A percentile compares a stretch with the other conserved stretches of the same genome.
Evolutionary conservation across 257 asterid genomes (phyloP).

Genomic region (Coffea canephora): DNA sequence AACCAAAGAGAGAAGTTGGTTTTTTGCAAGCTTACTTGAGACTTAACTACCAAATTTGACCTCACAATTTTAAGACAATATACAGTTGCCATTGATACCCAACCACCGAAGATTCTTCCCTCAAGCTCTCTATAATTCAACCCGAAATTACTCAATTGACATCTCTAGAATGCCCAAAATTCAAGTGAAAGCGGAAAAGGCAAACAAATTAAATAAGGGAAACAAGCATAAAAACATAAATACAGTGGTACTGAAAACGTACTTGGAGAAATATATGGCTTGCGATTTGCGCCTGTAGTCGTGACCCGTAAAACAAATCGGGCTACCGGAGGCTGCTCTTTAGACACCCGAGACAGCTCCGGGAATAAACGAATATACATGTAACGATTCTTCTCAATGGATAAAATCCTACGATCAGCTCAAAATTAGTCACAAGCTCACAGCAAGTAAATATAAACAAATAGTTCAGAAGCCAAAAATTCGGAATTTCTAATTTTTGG

Average conservation of each 20-base stretch:
- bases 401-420: constrained; percentile 42
- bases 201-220: background rate
- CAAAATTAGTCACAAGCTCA: background rate
- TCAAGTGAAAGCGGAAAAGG: background rate
- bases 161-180: background rate
- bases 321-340: constrained; percentile 88
- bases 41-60: background rate
- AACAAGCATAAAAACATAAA: background rate
- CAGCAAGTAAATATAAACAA: background rate
- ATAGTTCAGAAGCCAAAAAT: background rate
- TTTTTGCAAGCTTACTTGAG: background rate
- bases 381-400: constrained; percentile 63
- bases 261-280: constrained; percentile 78
- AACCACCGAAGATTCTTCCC: background rate
- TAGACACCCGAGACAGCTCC: constrained; percentile 66
- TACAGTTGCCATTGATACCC: background rate
- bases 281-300: constrained; percentile 55
- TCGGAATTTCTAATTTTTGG: background rate
- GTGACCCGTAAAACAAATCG: constrained; percentile 74
- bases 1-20: background rate
- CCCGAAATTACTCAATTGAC: background rate
- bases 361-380: constrained; percentile 72
- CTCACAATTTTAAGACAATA: background rate
- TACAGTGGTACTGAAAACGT: background rate
- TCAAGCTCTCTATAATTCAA: background rate